Base-by-base conservation (phyloP, 768 basidiomycete species). In the Podaxis rugospora region DNA sequence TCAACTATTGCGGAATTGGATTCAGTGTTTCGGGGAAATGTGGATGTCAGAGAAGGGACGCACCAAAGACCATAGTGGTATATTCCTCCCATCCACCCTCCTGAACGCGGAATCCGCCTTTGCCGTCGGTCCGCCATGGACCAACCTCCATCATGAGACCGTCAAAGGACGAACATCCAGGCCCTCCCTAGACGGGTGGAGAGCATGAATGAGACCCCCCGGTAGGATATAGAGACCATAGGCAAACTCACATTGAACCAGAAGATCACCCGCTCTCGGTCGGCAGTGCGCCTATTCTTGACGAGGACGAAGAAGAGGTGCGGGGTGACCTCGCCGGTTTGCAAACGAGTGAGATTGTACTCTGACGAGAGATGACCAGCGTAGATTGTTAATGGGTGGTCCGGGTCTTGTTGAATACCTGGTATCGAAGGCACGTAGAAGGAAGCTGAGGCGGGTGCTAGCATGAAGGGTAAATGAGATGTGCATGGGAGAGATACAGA, bases 101-200 rank as follows among this genome's bases (percentile, higher is more conserved):
- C 7, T 84, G 77, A 18, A 85, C 81, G 66, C 83, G 83, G 63
- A 95, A 82, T 3, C 88, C 83, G 58, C 90, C 87, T 14, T 85
- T 76, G 1, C 85, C 82, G 67, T 93, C 89, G 73, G 88, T 75
- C 64, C 83, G 83, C 85, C 93, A 96, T 3, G 96, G 95, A 0
- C 96, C 96, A n/a, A 95, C 80, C 67, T 98, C 96, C 93, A 98
- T 95, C 89, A 98, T 90, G 16, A 95, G 81, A 2, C 96, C 96
- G 67, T 98, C 96, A 70, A 98, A 98, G 0, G 92, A 94, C 0
- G 95, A 97, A 72, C 97, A 98, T 28, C 97, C 97, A 18, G 96
- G 96, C 1, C 96, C 96, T 18, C 94, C 95, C 93, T 95, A 66
- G 18, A 39, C 21, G 42, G 28, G 28, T 32, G 28, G 28, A 7